Evolutionary conservation across 2,329 filamentous ascomycete genomes (phyloP), one percentile per base, ranked within the genome.

Genomic region (Madurella fahalii): DNA sequence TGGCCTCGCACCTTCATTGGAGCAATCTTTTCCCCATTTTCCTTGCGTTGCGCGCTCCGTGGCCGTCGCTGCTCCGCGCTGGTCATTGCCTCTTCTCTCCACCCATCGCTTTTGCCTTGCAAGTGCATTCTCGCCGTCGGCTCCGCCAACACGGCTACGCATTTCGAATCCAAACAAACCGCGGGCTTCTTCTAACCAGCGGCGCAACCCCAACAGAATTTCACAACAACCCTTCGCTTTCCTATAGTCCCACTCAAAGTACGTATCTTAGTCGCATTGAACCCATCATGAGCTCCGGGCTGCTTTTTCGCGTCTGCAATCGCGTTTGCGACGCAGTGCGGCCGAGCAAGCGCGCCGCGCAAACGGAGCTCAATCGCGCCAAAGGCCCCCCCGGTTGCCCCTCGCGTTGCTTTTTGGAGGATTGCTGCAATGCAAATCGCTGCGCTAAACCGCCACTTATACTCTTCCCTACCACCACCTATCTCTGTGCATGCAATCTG

Each of bases 241-340:
- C 17, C 40, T 13, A 47, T 65, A 68, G 59, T 50, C 46, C 55
- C 48, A 37, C 31, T 60, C 58, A 65, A 70, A 67, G 73, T 76
- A 72, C 67, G 74, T 66, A 65, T 65, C 54, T 57, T 32, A 16
- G 42, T 62, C 53, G 57, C 47, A 25, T 59, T 53, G 51, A 40
- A 31, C 56, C 57, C 16, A 66, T 70, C 72, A 51, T 46, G 54
- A 69, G 67, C 67, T 75, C 72, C 64, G 67, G 31, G 62, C 62
- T 57, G 55, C 62, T 60, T 63, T 71, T 70, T 63, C 59, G 41
- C 62, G 53, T 30, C 44, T 57, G 64, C 74, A 75, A 75, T 76
- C 68, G 68, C 65, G 50, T 64, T 71, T 72, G 70, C 71, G 70
- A 69, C 67, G 30, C 11, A 20, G 16, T 40, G n/a, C 16, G 34